Conservation (phyloP, 2,329 filamentous ascomycete genomes). For the Neonectria coccinea region DNA sequence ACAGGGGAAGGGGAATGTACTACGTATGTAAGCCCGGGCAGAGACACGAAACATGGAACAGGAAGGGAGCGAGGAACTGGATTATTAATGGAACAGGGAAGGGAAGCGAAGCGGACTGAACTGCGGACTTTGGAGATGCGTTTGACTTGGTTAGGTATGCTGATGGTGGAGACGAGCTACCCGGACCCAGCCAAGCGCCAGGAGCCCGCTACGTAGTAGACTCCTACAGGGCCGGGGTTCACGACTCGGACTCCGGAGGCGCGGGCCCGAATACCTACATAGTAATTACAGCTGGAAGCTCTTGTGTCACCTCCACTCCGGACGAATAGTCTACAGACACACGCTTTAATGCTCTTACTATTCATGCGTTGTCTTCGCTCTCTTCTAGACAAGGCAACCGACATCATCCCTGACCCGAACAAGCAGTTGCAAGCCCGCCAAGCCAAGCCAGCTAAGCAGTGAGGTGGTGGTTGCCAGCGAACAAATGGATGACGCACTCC, state of each 20-base stretch:
- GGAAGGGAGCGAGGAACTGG: slow-evolving; percentile 3
- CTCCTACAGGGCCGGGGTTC: not conserved
- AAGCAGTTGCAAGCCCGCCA: slow-evolving; percentile 2
- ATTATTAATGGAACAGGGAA: slow-evolving; percentile 23
- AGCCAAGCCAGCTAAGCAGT: not conserved
- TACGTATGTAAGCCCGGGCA: not conserved
- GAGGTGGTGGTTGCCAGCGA: slow-evolving; percentile 14
- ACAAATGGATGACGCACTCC: slow-evolving; percentile 22
- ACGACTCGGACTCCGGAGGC: slow-evolving; percentile 20
- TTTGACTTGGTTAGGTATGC: slow-evolving; percentile 5
- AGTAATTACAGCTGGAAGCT: too few species aligned
- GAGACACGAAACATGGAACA: slow-evolving; percentile 1
- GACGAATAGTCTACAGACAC: not conserved
- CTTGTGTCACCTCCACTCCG: not conserved
- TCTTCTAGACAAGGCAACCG: not conserved
- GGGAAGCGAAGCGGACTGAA: slow-evolving; percentile 1
- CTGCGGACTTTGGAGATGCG: slow-evolving; percentile 22
- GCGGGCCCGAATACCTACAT: not conserved
- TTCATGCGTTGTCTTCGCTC: not conserved
- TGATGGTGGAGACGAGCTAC: slow-evolving; percentile 20
- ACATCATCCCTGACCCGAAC: slow-evolving; percentile 11
- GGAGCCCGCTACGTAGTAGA: not conserved
- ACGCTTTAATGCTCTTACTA: too few species aligned
- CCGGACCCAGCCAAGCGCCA: slow-evolving; percentile 14
- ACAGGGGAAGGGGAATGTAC: not conserved